Base-by-base conservation (phyloP, 352 stramenopile species). In the Globisporangium parvum region DNA sequence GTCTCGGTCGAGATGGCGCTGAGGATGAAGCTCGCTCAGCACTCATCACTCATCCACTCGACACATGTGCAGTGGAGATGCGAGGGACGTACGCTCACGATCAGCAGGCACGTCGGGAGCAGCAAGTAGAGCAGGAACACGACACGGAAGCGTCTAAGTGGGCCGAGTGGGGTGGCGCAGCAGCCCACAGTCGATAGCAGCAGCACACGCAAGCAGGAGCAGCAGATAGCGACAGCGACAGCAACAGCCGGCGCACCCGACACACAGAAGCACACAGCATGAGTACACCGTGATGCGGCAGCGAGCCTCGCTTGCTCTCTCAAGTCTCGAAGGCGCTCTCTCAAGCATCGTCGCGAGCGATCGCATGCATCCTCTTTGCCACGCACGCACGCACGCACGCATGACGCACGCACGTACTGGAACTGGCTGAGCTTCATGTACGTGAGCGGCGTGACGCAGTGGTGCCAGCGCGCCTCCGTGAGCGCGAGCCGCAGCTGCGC, bases 391-490 rank as follows among this genome's bases (percentile, higher is more conserved):
- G n/a, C n/a, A n/a, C n/a, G n/a, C n/a, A n/a, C n/a, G n/a, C n/a
- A n/a, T n/a, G n/a, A 47, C 42, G 28, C 42, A 26, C 33, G 10
- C 6, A 66, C 71, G 21, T 55, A 86, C 76, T 77, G 66, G 45
- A 85, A 85, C 55, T 87, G 76, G n/a, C 80, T 73, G 45, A 90
- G 73, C 52, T 85, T 85, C 69, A 85, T 85, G 58, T 87, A 85
- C 20, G 70, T 78, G 23, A 86, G 58, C 17, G 79, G 74, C 0
- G 75, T 83, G 31, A 80, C 67, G 53, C 69, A 69, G 51, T 73
- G 73, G 53, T 85, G 76, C 79, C 79, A 89, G 18, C 76, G 68
- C 24, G 69, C 65, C 50, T 80, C 75, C 12, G 73, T 75, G 17
- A 83, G 53, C 20, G 67, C 58, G 21, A 73, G 53, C 2, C 72